phyloP scores from a whole-genome alignment of 768 basidiomycete species.

The Gloeopeniophorella convolvens region DNA sequence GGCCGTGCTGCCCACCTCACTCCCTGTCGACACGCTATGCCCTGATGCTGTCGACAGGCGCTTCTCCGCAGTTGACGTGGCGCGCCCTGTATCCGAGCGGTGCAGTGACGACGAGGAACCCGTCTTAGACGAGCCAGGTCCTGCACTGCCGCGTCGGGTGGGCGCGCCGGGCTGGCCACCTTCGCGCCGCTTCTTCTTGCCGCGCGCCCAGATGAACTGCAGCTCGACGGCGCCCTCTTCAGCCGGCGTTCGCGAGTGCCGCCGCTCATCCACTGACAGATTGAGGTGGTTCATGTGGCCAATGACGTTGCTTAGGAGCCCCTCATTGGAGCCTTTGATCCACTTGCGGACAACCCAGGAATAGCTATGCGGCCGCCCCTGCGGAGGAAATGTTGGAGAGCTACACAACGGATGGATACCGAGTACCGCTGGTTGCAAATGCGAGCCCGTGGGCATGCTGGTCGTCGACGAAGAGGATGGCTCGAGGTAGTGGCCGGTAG shows the following conservation, averaged over 20 bases:
- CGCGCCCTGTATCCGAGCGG: background rate
- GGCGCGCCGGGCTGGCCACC: background rate
- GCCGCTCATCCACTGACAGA: conserved; percentile 21
- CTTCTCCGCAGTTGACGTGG: conserved; percentile 1
- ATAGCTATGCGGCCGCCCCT: conserved; percentile 43
- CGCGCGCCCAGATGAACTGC: conserved; percentile 73
- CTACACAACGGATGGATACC: conserved; percentile 65
- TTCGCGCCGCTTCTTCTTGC: conserved; percentile 28
- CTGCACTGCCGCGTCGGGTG: conserved; percentile 3
- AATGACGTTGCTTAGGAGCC: conserved; percentile 41
- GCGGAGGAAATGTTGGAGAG: conserved; percentile 36
- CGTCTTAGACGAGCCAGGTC: background rate
- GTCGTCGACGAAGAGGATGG: background rate
- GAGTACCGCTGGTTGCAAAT: conserved; percentile 43
- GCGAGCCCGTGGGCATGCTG: conserved; percentile 1
- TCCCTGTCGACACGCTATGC: conserved; percentile 15
- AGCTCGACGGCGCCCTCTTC: conserved; percentile 46
- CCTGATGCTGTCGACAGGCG: conserved; percentile 14
- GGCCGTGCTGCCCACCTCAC: conserved; percentile 4
- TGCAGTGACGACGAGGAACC: conserved; percentile 4
- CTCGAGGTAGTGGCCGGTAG: conserved; percentile 13
- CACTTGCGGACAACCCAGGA: conserved; percentile 74
- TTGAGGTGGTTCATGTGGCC: conserved; percentile 30
- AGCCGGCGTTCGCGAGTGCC: conserved; percentile 3
- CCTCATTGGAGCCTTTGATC: conserved; percentile 52